These are phyloP conservation scores for Aspergillus sergii DNA, from an alignment of 2,329 filamentous ascomycete species.

Conservation along the genomic window DNA sequence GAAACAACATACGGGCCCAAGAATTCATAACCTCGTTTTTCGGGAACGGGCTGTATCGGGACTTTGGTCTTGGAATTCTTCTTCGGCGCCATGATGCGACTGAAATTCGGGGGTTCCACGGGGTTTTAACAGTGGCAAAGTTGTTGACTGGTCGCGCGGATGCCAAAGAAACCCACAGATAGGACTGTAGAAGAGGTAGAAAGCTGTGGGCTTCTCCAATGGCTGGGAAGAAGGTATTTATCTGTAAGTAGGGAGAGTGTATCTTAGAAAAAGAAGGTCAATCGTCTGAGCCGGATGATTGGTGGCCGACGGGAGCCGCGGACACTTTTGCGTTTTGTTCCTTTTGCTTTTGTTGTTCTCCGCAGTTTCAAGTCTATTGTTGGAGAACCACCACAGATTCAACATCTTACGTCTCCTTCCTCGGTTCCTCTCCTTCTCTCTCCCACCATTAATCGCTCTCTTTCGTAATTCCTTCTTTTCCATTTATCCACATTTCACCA, in stretches of 20 bases:
- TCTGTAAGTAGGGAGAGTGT: no score
- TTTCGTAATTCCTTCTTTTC: not conserved
- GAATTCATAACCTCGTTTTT: constrained; percentile 52
- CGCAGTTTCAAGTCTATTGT: not conserved
- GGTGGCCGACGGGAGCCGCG: not conserved
- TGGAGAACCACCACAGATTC: not conserved
- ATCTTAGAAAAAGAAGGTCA: no score
- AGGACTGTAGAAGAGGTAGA: not conserved
- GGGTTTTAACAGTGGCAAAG: no score
- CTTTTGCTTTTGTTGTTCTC: not conserved
- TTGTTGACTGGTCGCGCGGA: no score
- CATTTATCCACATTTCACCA: not conserved
- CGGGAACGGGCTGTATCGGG: constrained; percentile 39
- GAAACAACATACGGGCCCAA: constrained; percentile 46
- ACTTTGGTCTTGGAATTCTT: constrained; percentile 32
- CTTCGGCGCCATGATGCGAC: constrained; percentile 34
- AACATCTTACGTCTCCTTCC: not conserved
- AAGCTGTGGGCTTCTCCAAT: not conserved
- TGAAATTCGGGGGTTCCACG: not conserved
- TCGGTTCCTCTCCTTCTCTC: not conserved
- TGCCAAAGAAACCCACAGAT: not conserved
- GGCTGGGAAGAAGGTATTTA: not conserved
- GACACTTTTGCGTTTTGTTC: constrained; percentile 4
- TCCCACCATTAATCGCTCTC: not conserved
- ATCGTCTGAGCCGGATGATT: constrained; percentile 6